phyloP scores from a whole-genome alignment of 129 eudicot genomes.

The Centaurea solstitialis region DNA sequence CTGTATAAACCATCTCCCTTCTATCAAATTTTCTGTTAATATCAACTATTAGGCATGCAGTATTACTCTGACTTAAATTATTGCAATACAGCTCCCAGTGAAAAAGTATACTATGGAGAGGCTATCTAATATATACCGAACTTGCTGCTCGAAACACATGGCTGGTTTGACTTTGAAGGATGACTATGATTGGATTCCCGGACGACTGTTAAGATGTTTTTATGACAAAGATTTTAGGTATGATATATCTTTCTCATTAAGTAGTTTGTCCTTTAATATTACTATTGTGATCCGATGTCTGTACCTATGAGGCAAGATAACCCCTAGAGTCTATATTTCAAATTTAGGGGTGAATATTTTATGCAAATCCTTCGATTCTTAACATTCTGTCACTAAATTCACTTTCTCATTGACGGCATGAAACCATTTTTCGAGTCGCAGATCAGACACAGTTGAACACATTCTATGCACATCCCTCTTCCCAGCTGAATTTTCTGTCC shows the following conservation, averaged over 20 bases:
- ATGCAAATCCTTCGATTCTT: background rate
- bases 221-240: conserved; percentile 99
- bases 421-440: conserved; percentile 37
- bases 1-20: conserved; percentile 45
- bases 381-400: background rate
- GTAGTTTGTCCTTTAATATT: background rate
- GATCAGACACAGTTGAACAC: conserved; percentile 80
- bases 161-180: conserved; percentile 38
- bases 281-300: background rate
- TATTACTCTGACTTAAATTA: background rate
- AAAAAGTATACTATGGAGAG: conserved; percentile 91
- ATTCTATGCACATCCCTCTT: conserved; percentile 67
- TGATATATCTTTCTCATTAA: background rate
- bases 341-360: background rate
- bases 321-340: background rate
- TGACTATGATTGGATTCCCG: conserved; percentile 88
- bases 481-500: conserved; percentile 67
- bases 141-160: conserved; percentile 47
- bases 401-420: background rate
- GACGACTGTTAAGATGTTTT: conserved; percentile 83
- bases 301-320: background rate
- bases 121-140: conserved; percentile 77
- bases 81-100: conserved; percentile 60
- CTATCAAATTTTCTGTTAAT: background rate
- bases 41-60: background rate